Percentiles rank a stretch among this genome's conserved stretches.
These are phyloP conservation scores for Diaporthe destruens DNA, from an alignment of 2,329 filamentous ascomycete species.

Conservation along the genomic window DNA sequence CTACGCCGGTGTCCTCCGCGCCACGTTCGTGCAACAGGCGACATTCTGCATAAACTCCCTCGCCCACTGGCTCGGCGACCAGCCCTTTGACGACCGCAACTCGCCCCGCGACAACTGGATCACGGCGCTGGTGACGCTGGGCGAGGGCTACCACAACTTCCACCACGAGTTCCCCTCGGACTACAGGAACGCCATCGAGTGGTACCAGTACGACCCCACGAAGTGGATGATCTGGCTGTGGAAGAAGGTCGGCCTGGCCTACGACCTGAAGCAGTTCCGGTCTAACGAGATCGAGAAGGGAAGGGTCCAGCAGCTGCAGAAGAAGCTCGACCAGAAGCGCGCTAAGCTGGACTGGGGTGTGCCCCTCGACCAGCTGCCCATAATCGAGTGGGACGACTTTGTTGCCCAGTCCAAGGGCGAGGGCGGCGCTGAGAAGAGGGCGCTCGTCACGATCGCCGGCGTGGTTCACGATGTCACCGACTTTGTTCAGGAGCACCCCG, in stretches of 20 bases:
- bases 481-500: slow-evolving; percentile 90
- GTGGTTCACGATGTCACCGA: slow-evolving; percentile 87
- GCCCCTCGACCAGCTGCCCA: slow-evolving; percentile 86
- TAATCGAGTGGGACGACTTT: slow-evolving; percentile 89
- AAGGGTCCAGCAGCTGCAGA: slow-evolving; percentile 87
- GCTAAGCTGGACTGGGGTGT: slow-evolving; percentile 86
- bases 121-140: slow-evolving; percentile 86
- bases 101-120: slow-evolving; percentile 89
- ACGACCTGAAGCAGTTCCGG: slow-evolving; percentile 91
- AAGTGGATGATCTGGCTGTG: slow-evolving; percentile 90
- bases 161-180: slow-evolving; percentile 95
- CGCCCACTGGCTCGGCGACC: slow-evolving; percentile 91
- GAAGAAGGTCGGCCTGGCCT: slow-evolving; percentile 87
- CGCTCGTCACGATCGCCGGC: slow-evolving; percentile 82
- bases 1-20: slow-evolving; percentile 86
- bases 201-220: slow-evolving; percentile 92
- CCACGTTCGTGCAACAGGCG: slow-evolving; percentile 92
- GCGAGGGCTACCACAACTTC: slow-evolving; percentile 93
- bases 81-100: slow-evolving; percentile 94
- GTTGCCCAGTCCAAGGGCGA: slow-evolving; percentile 75
- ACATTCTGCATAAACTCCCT: slow-evolving; percentile 95
- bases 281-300: slow-evolving; percentile 94
- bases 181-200: slow-evolving; percentile 91
- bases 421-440: slow-evolving; percentile 59
- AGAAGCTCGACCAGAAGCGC: slow-evolving; percentile 93